Conservation (phyloP, 192 early-diverging fungal species). For the Kickxella alabastrina region DNA sequence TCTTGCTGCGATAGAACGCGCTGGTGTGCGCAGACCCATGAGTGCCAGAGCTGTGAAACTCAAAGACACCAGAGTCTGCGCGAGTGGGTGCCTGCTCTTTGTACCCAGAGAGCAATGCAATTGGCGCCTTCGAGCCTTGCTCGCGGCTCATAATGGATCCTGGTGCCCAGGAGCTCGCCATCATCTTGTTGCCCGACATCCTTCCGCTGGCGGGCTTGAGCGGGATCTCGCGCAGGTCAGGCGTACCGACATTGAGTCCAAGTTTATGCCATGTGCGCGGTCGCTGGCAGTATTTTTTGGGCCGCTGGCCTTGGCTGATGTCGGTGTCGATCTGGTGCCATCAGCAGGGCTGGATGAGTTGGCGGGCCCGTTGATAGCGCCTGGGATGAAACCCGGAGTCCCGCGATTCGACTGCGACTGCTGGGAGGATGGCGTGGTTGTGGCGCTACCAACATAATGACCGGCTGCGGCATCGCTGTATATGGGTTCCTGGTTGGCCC, state of each 20-base stretch:
- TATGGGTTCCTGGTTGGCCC: slow-evolving; percentile 1
- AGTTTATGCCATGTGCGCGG: not conserved
- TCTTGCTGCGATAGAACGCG: not conserved
- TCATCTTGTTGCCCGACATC: not conserved
- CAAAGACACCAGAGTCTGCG: slow-evolving; percentile 3
- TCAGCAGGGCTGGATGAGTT: not conserved
- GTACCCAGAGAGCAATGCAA: not conserved
- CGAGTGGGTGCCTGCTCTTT: slow-evolving; percentile 3
- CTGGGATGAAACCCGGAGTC: too few relatives aligned
- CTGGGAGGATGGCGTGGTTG: not conserved
- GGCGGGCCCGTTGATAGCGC: too few relatives aligned
- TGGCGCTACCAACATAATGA: not conserved
- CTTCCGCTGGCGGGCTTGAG: not conserved
- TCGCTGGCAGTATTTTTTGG: slow-evolving; percentile 1
- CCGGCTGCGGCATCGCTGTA: slow-evolving; percentile 26
- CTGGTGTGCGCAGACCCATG: too few relatives aligned
- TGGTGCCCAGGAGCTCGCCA: slow-evolving; percentile 8
- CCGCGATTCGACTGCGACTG: not conserved
- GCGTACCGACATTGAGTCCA: not conserved
- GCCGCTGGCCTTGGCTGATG: not conserved
- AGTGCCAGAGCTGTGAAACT: not conserved
- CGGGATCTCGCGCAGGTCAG: not conserved
- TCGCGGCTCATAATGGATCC: slow-evolving; percentile 5
- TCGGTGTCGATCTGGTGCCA: not conserved
- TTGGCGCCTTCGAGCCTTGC: not conserved